Base-by-base conservation (phyloP, 257 asterid species). In the Rauvolfia tetraphylla region DNA sequence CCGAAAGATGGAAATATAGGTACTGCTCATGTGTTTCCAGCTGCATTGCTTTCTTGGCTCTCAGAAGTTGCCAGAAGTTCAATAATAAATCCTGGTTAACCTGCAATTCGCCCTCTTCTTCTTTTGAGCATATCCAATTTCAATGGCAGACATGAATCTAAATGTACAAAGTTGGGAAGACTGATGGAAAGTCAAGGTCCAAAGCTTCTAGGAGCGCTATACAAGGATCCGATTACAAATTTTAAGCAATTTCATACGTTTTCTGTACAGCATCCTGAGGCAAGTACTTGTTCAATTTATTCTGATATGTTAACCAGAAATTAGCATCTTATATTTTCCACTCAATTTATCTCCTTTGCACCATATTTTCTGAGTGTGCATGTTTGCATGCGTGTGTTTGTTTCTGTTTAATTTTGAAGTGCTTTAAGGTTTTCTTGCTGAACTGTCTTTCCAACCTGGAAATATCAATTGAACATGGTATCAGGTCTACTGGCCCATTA, bases 191-290 rank as follows among this genome's bases (percentile, higher is more conserved):
- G 81, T 49, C 93, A 92, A n/a, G 92, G 98, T 65, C 92, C 91
- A 23, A 84, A 84, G 84, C 84, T 89, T 33, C 79, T 94, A 57
- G 95, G 96, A 73, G 76, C 81, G 63, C 51, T 54, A 17, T 94
- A 92, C 85, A 80, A 92, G 86, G 96, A 94, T 80, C 98, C 97
- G 0, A 83, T 94, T 53, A 70, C 88, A 29, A 94, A 96, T 87
- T 90, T 89, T 85, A 84, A 75, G 53, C 85, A 66, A 25, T 94
- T 92, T 83, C 98, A 92, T 20, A 83, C 79, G 68, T 92, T 94
- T 81, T 92, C 97, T 18, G 92, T 88, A 86, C 88, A 90, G 79
- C 87, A 90, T 75, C 96, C 95, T 1, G 95, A 92, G 97, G 97
- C 85, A 84, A 81, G 85, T 36, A 75, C 78, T 67, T 75, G 29